These are phyloP conservation scores for Mallotus japonicus DNA, from an alignment of 441 rosid species.

Conservation along the genomic window DNA sequence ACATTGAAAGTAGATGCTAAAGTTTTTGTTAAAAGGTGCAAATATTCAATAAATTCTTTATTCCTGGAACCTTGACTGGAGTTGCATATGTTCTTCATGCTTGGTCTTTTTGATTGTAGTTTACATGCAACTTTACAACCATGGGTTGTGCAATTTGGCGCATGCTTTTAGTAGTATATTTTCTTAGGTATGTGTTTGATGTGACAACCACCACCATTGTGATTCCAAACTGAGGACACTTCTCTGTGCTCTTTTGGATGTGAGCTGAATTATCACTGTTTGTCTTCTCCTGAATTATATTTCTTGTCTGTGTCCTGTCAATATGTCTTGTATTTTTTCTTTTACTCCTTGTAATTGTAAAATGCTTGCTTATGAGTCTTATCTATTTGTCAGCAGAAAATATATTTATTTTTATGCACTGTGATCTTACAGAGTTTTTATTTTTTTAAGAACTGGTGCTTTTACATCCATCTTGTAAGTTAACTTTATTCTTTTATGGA, in stretches of 20 bases:
- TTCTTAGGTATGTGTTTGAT: neutral
- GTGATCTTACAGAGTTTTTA: conserved; percentile 6
- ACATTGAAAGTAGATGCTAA: neutral
- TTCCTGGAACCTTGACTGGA: neutral
- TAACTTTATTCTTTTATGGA: conserved; percentile 24
- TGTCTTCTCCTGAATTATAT: neutral
- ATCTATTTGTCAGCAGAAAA: neutral
- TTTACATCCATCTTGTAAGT: conserved; percentile 3
- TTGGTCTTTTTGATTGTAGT: neutral
- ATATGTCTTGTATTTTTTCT: neutral
- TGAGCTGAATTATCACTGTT: neutral
- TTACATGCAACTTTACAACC: neutral
- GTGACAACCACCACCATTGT: neutral
- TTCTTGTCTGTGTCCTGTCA: neutral
- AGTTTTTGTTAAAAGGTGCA: neutral
- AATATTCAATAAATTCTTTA: neutral
- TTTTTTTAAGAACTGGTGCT: neutral
- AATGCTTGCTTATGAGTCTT: neutral
- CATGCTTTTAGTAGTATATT: neutral
- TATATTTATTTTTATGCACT: neutral
- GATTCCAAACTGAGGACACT: too few relatives aligned
- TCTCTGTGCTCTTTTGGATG: neutral
- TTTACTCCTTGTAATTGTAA: neutral
- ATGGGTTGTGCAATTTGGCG: neutral
- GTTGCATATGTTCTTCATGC: neutral